A percentile compares a stretch with the other conserved stretches of the same genome.
Evolutionary conservation across 441 rosid species (phyloP).

Genomic region (Brassica balearica): DNA sequence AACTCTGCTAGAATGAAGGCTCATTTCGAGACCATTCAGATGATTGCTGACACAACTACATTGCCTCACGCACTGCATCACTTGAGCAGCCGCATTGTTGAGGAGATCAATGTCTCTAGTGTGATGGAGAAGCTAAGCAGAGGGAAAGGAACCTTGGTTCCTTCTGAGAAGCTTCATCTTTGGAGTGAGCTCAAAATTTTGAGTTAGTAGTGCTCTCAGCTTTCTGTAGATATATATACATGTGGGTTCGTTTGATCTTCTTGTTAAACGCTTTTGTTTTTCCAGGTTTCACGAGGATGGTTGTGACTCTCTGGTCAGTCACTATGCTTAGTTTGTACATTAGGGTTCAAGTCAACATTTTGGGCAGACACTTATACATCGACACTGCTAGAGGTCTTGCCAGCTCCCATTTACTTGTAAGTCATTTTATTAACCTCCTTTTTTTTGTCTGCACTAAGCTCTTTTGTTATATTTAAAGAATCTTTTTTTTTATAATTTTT

Average conservation of each 20-base stretch:
- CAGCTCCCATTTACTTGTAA: slow-evolving; percentile 65
- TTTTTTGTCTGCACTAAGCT: too few species aligned
- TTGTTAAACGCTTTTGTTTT: neutral
- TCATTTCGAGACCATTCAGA: slow-evolving; percentile 83
- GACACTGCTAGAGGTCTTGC: slow-evolving; percentile 77
- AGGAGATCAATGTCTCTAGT: slow-evolving; percentile 70
- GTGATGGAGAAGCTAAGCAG: slow-evolving; percentile 71
- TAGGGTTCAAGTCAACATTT: slow-evolving; percentile 91
- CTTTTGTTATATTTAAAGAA: neutral
- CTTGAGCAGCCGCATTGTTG: slow-evolving; percentile 61
- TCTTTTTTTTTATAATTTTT: neutral
- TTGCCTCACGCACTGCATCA: slow-evolving; percentile 77
- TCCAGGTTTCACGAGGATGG: slow-evolving; percentile 83
- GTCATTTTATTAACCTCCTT: slow-evolving; percentile 26
- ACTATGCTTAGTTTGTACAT: slow-evolving; percentile 79
- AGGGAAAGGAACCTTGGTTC: slow-evolving; percentile 70
- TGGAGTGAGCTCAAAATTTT: slow-evolving; percentile 82
- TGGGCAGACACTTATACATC: slow-evolving; percentile 87
- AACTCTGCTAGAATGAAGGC: slow-evolving; percentile 60
- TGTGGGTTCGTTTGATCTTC: slow-evolving; percentile 14
- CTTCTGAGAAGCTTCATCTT: slow-evolving; percentile 76
- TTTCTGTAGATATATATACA: neutral
- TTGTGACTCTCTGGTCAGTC: slow-evolving; percentile 78
- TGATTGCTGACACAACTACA: slow-evolving; percentile 77
- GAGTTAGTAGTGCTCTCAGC: slow-evolving; percentile 50